Base-by-base conservation (phyloP, 208 protist genomes). In the Leptomonas pyrrhocoris region DNA sequence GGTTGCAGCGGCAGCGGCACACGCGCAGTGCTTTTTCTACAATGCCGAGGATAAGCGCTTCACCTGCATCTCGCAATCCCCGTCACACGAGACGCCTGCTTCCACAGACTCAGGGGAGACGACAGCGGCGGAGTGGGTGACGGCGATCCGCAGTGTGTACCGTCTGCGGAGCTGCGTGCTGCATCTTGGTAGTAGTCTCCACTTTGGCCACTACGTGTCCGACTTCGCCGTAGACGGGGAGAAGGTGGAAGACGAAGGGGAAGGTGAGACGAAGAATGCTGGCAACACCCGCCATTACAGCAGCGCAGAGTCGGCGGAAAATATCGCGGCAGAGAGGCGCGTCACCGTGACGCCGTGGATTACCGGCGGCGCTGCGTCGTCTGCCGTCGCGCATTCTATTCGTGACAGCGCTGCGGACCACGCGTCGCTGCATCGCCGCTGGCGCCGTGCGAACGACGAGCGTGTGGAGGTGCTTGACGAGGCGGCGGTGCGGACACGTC, bases 161-260 rank as follows among this genome's bases (percentile, higher is more conserved):
- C 68, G 51, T 0, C 72, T 93, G 12, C 70, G 77, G 21, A 78
- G 80, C 42, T 57, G 72, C 27, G 82, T 93, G 11, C 58, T 81
- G 38, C 88, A 93, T 56, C 71, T 85, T n/a, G 88, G 88, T 15
- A 28, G 28, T 2, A 75, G 60, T 19, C 73, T 89, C 6, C 57
- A 88, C 50, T 81, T 56, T 46, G 88, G 88, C 9, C 88, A 93
- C 74, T 93, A 93, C 74, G 73, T 90, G 2, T 66, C 88, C 7
- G 77, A 90, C 50, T 94, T 94, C 42, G 74, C 72, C 8, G 71
- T 80, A 11, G 56, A 71, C 11, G 55, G 48, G 13, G 61, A 70
- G 7, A n/a, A 30, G 36, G 46, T 25, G 61, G 18, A 4, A 50
- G 2, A 1, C 4, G 27, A 2, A 38, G 34, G 15, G 34, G 18